These are phyloP conservation scores for Cymbopogon flexuosus DNA, from an alignment of 202 grass and related monocot genomes.

Conservation along the genomic window DNA sequence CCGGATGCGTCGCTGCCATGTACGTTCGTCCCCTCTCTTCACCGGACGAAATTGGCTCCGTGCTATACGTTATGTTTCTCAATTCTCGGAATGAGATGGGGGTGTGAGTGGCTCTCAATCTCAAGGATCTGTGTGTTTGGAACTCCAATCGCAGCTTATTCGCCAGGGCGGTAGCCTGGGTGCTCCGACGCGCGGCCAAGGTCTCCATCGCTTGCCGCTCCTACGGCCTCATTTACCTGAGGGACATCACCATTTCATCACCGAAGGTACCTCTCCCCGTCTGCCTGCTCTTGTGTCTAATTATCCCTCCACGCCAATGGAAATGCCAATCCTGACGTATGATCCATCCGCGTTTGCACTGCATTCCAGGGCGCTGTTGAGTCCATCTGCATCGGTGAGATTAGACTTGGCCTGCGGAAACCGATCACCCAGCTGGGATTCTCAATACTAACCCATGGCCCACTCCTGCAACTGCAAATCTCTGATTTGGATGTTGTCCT, in stretches of 20 bases:
- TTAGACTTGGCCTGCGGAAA: slow-evolving; percentile 57
- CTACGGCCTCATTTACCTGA: slow-evolving; percentile 44
- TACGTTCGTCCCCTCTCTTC: background rate
- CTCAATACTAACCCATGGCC: slow-evolving; percentile 48
- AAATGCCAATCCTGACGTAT: background rate
- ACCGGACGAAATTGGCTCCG: background rate
- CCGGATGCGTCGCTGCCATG: slow-evolving; percentile 24
- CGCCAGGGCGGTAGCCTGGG: slow-evolving; percentile 45
- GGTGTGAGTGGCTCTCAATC: background rate
- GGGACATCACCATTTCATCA: slow-evolving; percentile 42
- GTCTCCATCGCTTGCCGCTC: slow-evolving; percentile 47
- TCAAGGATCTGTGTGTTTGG: background rate
- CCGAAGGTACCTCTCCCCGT: slow-evolving; percentile 34
- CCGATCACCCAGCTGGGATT: slow-evolving; percentile 61
- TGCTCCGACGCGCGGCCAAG: slow-evolving; percentile 40
- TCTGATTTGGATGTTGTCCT: slow-evolving; percentile 72
- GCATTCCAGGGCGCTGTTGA: slow-evolving; percentile 68
- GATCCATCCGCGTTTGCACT: background rate
- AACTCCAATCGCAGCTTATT: slow-evolving; percentile 41
- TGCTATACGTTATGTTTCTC: background rate
- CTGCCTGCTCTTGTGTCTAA: slow-evolving; percentile 10
- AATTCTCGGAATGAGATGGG: background rate
- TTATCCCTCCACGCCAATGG: background rate
- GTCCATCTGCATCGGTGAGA: slow-evolving; percentile 68
- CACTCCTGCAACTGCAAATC: slow-evolving; percentile 63